A percentile compares a stretch with the other conserved stretches of the same genome.
These are phyloP conservation scores for Cytidiella melzeri DNA, from an alignment of 768 basidiomycete genomes.

Conservation along the genomic window DNA sequence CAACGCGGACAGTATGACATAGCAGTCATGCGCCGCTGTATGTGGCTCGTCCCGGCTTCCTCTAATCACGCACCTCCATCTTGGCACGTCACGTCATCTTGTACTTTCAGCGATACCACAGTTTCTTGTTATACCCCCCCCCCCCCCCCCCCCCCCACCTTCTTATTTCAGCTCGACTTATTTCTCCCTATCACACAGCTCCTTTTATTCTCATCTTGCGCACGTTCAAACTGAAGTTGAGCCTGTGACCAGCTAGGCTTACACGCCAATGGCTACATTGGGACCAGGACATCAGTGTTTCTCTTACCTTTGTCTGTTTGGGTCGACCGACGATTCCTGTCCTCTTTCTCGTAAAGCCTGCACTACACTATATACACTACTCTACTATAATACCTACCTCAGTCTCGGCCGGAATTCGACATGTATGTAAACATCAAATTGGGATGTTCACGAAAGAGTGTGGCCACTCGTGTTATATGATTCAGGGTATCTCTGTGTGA, in stretches of 20 bases:
- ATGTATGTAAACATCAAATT: too few species aligned
- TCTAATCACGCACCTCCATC: background rate
- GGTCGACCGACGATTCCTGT: background rate
- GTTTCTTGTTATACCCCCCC: conserved; percentile 7
- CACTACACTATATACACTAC: too few species aligned
- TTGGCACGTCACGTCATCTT: background rate
- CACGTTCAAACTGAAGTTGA: background rate
- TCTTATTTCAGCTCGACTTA: too few species aligned
- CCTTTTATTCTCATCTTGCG: background rate
- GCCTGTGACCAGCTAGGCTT: background rate
- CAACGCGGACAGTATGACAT: conserved; percentile 12
- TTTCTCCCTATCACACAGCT: too few species aligned
- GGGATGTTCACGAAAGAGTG: too few species aligned
- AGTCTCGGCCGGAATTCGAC: too few species aligned
- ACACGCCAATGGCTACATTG: background rate
- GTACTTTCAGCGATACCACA: conserved; percentile 6
- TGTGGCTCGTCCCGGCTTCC: background rate
- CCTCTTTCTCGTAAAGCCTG: too few species aligned
- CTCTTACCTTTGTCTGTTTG: background rate
- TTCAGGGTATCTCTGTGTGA: too few species aligned
- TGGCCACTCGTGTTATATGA: too few species aligned
- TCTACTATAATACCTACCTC: too few species aligned
- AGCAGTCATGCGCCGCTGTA: background rate
- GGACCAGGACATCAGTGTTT: background rate
- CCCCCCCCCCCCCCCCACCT: background rate